Base-by-base conservation (phyloP, 768 basidiomycete species). In the Russula ochroleuca region DNA sequence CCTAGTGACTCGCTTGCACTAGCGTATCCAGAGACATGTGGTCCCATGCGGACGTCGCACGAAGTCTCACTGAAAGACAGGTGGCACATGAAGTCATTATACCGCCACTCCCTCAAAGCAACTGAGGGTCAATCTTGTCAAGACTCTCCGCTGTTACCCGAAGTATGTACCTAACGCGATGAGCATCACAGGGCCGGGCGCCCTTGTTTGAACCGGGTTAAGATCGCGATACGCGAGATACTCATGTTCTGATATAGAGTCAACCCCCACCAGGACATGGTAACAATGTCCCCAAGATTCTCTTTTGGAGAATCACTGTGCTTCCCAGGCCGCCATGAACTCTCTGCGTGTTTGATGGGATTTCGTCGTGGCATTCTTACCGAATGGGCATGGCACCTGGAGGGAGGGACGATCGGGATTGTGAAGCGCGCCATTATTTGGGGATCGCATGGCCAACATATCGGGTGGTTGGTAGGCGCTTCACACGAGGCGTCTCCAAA, bases 291-390 rank as follows among this genome's bases (percentile, higher is more conserved):
- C 48, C 38, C 43, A 33, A 10, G 40, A 43, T 43, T 33, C 25
- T 45, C 53, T 23, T 48, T 40, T 65, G 59, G 57, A 19, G 64
- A 65, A 65, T 51, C 59, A 8, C 23, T 31, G 13, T 49, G 40
- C 53, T 55, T 54, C 21, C 28, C 31, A 23, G 43, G 31, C 5
- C 9, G 59, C 63, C 59, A 61, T 40, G 59, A 65, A 55, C 41
- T 51, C 47, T 10, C 52, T 54, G 63, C 63, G 33, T 65, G 64
- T 65, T 65, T 61, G 64, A 61, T 65, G 59, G 59, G 41, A 25
- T 40, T 48, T 40, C 15, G 23, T 56, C 54, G 59, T 64, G 63
- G 63, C 19, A 2, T 33, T 25, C 48, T 15, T 23, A 57, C 59
- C 40, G 54, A 61, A 61, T 23, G n/a, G 53, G 64, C 48, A 65